phyloP scores from a whole-genome alignment of 805 yeast species.

The Myxozyma neglecta region DNA sequence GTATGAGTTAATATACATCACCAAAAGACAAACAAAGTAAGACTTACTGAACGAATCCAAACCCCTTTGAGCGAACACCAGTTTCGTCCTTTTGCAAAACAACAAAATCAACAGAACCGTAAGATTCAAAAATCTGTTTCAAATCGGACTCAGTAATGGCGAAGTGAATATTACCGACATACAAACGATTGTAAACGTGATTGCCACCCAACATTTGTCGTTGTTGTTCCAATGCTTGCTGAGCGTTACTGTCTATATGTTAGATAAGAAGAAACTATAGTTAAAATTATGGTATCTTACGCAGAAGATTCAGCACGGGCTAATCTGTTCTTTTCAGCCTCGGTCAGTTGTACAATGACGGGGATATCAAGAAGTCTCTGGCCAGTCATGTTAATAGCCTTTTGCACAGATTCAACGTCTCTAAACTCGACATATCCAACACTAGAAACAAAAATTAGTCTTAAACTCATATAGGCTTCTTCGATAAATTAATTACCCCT shows the following conservation, averaged over 20 bases:
- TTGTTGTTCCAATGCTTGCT: constrained; percentile 29
- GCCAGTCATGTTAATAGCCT: constrained; percentile 40
- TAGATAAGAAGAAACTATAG: not conserved
- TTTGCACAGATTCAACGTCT: constrained; percentile 36
- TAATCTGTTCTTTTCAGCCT: constrained; percentile 39
- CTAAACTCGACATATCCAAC: constrained; percentile 42
- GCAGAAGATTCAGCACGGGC: constrained; percentile 34
- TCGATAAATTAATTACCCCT: constrained; percentile 34
- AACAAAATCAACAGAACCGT: constrained; percentile 75
- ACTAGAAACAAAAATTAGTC: constrained; percentile 13
- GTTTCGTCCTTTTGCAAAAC: constrained; percentile 84
- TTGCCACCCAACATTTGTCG: constrained; percentile 21
- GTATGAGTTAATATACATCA: not conserved
- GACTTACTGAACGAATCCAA: constrained; percentile 67
- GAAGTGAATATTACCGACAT: constrained; percentile 40
- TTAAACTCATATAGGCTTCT: not conserved
- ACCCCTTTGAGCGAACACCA: constrained; percentile 78
- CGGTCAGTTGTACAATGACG: constrained; percentile 39
- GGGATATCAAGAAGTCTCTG: constrained; percentile 40
- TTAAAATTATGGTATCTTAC: constrained; percentile 6
- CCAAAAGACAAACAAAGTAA: not conserved
- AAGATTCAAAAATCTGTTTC: constrained; percentile 59
- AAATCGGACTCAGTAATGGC: constrained; percentile 67
- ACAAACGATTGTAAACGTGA: constrained; percentile 33
- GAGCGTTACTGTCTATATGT: constrained; percentile 19